These are phyloP conservation scores for Hypoxylon cercidicola DNA, from an alignment of 495 filamentous ascomycete species.

Conservation along the genomic window DNA sequence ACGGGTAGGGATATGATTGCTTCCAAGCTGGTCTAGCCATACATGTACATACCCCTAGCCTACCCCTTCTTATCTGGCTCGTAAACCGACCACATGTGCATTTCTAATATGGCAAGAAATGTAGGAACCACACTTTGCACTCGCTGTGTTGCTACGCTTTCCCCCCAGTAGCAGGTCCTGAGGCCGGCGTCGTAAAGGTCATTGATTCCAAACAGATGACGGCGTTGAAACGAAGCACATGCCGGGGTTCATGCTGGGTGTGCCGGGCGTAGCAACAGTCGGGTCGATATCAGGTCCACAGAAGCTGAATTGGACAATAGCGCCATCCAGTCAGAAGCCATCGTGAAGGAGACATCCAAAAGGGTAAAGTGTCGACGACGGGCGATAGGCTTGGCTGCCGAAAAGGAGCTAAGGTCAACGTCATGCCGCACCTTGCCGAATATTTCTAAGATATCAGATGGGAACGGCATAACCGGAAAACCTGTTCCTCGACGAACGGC, in stretches of 20 bases:
- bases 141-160: conserved; percentile 13
- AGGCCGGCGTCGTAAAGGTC: conserved; percentile 12
- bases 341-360: conserved; percentile 32
- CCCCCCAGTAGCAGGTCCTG: conserved; percentile 20
- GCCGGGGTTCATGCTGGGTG: conserved; percentile 14
- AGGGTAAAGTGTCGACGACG: conserved; percentile 37
- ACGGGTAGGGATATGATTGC: conserved; percentile 29
- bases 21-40: conserved; percentile 30
- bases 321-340: conserved; percentile 30
- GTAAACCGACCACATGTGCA: conserved; percentile 39
- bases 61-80: conserved; percentile 23
- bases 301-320: conserved; percentile 15
- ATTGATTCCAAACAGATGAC: conserved; percentile 17
- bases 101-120: conserved; percentile 35
- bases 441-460: conserved; percentile 35
- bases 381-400: conserved; percentile 35
- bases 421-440: conserved; percentile 38
- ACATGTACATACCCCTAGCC: conserved; percentile 25
- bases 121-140: conserved; percentile 37
- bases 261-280: not conserved
- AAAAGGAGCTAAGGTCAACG: conserved; percentile 34
- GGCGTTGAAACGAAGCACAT: conserved; percentile 10
- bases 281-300: conserved; percentile 11
- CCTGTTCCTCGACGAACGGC: conserved; percentile 22
- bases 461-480: conserved; percentile 33